Conservation (phyloP, 1,284 basidiomycete species). For the Ganoderma multipileum region DNA sequence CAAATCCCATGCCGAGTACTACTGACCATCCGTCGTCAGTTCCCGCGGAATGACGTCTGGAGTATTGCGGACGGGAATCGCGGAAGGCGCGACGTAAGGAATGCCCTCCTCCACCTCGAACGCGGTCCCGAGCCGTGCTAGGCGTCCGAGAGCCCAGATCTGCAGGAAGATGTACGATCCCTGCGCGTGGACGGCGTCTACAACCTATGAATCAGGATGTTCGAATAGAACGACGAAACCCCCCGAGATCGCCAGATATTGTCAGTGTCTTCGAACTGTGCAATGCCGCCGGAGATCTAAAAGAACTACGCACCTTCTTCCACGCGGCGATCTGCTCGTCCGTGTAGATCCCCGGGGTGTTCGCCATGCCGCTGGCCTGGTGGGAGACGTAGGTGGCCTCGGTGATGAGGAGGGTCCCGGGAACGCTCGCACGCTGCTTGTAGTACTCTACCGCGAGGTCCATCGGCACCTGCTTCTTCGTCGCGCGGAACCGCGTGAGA, state of each 20-base stretch:
- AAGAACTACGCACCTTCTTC: constrained; percentile 45
- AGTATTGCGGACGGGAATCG: neutral
- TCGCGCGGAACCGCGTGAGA: constrained; percentile 49
- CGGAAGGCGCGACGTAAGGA: neutral
- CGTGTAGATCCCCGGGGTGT: constrained; percentile 52
- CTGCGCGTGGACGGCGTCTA: constrained; percentile 28
- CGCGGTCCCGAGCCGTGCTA: constrained; percentile 20
- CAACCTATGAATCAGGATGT: constrained; percentile 16
- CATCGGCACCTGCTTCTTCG: constrained; percentile 34
- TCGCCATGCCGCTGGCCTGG: constrained; percentile 43
- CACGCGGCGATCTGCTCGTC: constrained; percentile 52
- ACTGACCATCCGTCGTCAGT: constrained; percentile 8
- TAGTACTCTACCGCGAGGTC: constrained; percentile 54
- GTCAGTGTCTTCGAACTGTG: neutral
- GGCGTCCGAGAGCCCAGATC: constrained; percentile 38
- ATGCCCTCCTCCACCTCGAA: neutral
- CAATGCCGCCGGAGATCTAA: neutral
- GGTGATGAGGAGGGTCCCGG: constrained; percentile 56
- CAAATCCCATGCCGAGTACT: neutral
- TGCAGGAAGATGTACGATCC: constrained; percentile 49
- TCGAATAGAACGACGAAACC: neutral
- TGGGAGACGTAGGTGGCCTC: constrained; percentile 54
- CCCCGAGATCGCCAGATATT: neutral
- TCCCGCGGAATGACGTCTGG: neutral
- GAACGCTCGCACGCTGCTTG: constrained; percentile 48